Evolutionary conservation across 306 rosid genomes (phyloP), one percentile per base, ranked within the genome.

Genomic region (Rosa lucieae): DNA sequence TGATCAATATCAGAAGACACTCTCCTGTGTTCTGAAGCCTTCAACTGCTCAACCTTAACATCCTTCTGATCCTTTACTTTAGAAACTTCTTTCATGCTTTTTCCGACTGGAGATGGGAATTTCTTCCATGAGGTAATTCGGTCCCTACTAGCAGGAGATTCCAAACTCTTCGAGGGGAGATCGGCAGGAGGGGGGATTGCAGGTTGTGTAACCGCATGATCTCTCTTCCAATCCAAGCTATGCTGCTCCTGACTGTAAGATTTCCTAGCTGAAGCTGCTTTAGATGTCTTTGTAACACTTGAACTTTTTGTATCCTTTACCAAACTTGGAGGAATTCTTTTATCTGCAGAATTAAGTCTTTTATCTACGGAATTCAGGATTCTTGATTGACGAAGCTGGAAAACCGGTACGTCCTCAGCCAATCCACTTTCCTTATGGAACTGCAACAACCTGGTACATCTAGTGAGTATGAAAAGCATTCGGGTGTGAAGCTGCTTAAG

Each of bases 391-490:
- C 91, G 98, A 73, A 95, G 91, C 79, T 90, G 90, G 77, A 88
- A 84, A 86, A 84, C 90, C n/a, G 86, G 89, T 67, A 87, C 96
- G 82, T 93, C 99, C 88, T 95, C 99, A 32, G 96, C 96, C 88
- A 93, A 83, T 71, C 86, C 94, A 82, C 89, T 92, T 87, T 95
- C 99, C 87, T 95, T 95, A 81, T 95, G 99, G 83, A 93, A 95
- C 85, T 95, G 99, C 86, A 95, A 81, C 81, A 95, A 82, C 76
- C 99, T 87, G 37, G 99, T 93, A 84, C 99, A 95, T 89, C 99
- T 92, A 23, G 99, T 95, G 74, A 95, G 94, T 88, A 93, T 95
- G 87, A 95, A 95, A 76, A 95, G 96, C 96, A 95, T 95, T 70
- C 91, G 85, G 47, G 99, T 95, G 78, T 93, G 98, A 82, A 95